Conservation (phyloP, 371 early-diverging fungal species). For the Haplosporangium sp. region DNA sequence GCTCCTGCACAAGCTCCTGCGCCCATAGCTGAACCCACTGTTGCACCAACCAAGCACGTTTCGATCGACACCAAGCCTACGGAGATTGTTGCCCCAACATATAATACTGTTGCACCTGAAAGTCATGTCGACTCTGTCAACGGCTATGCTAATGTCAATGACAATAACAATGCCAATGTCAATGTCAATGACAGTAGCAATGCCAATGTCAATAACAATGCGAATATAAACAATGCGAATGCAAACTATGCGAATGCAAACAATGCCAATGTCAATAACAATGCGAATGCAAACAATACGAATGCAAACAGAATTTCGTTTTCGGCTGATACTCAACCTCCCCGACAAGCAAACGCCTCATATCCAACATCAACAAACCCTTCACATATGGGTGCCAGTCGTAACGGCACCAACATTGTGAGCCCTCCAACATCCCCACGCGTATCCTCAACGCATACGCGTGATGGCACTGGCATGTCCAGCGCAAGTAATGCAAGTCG, state of each 20-base stretch:
- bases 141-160: not conserved
- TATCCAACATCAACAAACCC: too few species aligned
- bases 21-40: not conserved
- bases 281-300: too few species aligned
- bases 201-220: too few species aligned
- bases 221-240: too few species aligned
- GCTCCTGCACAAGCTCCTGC: not conserved
- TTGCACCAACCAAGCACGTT: not conserved
- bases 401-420: not conserved
- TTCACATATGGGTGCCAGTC: too few species aligned
- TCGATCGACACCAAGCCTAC: conserved; percentile 13
- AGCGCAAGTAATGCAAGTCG: conserved; percentile 7
- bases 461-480: conserved; percentile 23
- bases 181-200: not conserved
- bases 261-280: too few species aligned
- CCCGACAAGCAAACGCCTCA: not conserved
- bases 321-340: not conserved
- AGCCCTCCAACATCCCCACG: conserved; percentile 1
- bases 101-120: not conserved
- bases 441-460: conserved; percentile 5
- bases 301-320: not conserved
- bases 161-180: not conserved
- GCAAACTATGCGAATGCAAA: too few species aligned
- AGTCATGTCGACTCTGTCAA: not conserved
- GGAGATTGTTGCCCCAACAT: not conserved